Percentiles rank a stretch among this genome's conserved stretches.
These are phyloP conservation scores for Phragmites australis DNA, from an alignment of 176 grass and related monocot species.

Conservation along the genomic window DNA sequence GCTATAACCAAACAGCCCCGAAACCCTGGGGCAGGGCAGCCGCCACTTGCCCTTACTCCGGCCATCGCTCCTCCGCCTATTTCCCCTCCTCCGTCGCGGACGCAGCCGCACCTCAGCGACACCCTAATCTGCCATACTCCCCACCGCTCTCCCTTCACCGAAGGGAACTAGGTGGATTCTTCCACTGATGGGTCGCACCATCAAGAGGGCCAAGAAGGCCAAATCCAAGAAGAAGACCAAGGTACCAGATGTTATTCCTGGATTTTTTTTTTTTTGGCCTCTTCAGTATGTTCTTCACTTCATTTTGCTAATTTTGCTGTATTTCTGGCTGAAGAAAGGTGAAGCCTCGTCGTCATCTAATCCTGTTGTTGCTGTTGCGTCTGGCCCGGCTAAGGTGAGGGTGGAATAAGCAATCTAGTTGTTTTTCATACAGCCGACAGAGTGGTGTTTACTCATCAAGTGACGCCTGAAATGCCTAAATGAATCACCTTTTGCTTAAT, in stretches of 20 bases:
- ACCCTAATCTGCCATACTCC: background rate
- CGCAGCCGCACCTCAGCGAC: background rate
- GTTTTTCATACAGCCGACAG: background rate
- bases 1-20: no score
- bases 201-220: slow-evolving; percentile 53
- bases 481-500: background rate
- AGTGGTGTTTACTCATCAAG: background rate
- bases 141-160: no score
- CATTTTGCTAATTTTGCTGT: background rate
- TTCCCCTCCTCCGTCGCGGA: background rate
- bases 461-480: background rate
- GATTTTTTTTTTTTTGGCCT: background rate
- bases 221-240: slow-evolving; percentile 59
- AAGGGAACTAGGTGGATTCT: no score
- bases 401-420: background rate
- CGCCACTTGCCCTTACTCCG: no score
- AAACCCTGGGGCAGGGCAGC: slow-evolving; percentile 2
- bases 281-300: background rate
- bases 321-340: slow-evolving; percentile 34
- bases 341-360: slow-evolving; percentile 37
- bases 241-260: slow-evolving; percentile 16
- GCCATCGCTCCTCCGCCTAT: no score
- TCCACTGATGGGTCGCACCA: slow-evolving; percentile 43
- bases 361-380: slow-evolving; percentile 34
- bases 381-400: slow-evolving; percentile 62